Conservation (phyloP, 352 stramenopile genomes). For the Blastocystis sp. region DNA sequence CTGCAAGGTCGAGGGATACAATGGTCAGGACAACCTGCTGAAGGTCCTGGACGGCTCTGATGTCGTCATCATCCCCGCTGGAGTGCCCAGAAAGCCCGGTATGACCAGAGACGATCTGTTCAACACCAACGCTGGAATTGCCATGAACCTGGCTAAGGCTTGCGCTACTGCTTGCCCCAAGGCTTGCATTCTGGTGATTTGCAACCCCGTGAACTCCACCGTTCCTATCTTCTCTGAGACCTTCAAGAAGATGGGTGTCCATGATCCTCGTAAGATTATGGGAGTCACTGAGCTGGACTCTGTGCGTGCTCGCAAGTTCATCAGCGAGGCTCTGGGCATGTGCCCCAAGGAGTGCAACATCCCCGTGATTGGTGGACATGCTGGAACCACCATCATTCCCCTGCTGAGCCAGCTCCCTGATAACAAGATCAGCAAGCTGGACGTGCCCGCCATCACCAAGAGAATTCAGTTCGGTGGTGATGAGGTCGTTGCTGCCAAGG, state of each 20-base stretch:
- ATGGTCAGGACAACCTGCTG: conserved; percentile 61
- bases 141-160: conserved; percentile 83
- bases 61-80: conserved; percentile 94
- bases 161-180: conserved; percentile 87
- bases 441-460: conserved; percentile 86
- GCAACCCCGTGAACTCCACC: conserved; percentile 98
- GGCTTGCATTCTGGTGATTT: conserved; percentile 89
- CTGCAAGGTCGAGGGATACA: conserved; percentile 62
- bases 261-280: conserved; percentile 57
- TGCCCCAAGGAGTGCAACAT: conserved; percentile 67
- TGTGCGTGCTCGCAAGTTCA: conserved; percentile 21
- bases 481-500: conserved; percentile 86
- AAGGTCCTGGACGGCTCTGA: conserved; percentile 70
- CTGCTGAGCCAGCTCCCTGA: conserved; percentile 86
- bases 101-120: conserved; percentile 88
- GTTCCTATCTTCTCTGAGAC: conserved; percentile 97
- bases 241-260: conserved; percentile 80
- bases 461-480: conserved; percentile 85
- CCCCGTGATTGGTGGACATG: conserved; percentile 93
- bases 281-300: conserved; percentile 22
- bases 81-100: conserved; percentile 90
- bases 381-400: conserved; percentile 95
- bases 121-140: conserved; percentile 88
- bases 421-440: conserved; percentile 80
- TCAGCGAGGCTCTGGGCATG: neutral